Evolutionary conservation across 495 filamentous ascomycete species (phyloP), one percentile per base, ranked within the genome.

Genomic region (Podospora tetraspora): DNA sequence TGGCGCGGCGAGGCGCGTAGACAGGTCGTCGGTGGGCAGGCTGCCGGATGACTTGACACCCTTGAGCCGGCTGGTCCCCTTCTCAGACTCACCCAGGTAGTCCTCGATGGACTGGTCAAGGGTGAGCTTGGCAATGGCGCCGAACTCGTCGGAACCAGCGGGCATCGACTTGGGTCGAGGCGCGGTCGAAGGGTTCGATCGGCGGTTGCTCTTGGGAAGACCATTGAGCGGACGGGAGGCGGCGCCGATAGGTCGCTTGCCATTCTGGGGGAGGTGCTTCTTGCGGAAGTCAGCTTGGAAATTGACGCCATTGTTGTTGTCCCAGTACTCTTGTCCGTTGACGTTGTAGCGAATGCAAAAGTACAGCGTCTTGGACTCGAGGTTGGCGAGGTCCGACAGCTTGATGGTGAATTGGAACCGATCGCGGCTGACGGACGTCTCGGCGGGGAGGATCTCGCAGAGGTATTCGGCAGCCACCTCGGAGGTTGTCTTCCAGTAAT

Each of bases 401-500:
- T 94, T 96, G 83, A 99, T 93, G 75, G 86, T 92, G 79, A 99
- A 99, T 67, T 89, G 88, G 79, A 99, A 99, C 24, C 92, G 86
- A 75, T 99, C 95, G 73, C 87, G 90, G 32, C 90, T 88, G 72
- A 90, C 86, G 16, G 88, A 80, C 9, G 75, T 77, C 59, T 91
- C 89, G 66, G 86, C 86, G 56, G 86, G 89, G 12, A 87, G 85
- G 34, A 93, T 84, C 79, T 96, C 91, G 66, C 90, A 85, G 76
- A 89, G 90, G 79, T 86, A 99, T 73, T 97, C 93, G 10, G 93
- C 96, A 57, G 85, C 84, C 3, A 99, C 90, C 76, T 99, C 95
- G 1, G 95, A 99, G 3, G 93, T 94, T 0, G 95, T 99, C 81
- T 94, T 96, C 95, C 95, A 99, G 76, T 94, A 93, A 78, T 99